Evolutionary conservation across 2,329 filamentous ascomycete genomes (phyloP).

Genomic region (Nemania serpens): DNA sequence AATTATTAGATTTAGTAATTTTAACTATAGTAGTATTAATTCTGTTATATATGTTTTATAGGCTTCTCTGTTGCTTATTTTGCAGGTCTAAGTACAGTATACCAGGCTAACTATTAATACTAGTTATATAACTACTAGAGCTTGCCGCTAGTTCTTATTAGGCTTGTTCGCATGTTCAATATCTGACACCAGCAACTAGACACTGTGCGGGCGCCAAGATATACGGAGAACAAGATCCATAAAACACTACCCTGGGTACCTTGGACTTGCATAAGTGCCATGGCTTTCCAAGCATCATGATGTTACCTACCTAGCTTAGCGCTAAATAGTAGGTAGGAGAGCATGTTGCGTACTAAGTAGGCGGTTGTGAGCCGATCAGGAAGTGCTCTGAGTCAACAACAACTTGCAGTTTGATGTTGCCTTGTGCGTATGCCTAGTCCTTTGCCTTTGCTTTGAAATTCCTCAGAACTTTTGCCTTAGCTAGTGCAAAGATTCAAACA

Average conservation of each 20-base stretch:
- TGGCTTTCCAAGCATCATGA: constrained; percentile 8
- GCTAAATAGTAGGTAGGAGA: constrained; percentile 1
- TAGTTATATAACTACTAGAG: too few relatives aligned
- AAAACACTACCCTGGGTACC: too few relatives aligned
- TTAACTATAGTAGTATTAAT: too few relatives aligned
- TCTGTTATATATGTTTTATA: too few relatives aligned
- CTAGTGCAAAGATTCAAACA: constrained; percentile 1
- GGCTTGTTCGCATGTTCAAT: too few relatives aligned
- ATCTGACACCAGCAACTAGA: not conserved
- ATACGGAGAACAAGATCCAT: constrained; percentile 3
- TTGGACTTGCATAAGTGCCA: constrained; percentile 22
- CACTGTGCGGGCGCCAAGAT: constrained; percentile 12
- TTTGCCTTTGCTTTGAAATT: constrained; percentile 5
- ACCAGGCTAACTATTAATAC: too few relatives aligned
- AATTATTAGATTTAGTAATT: too few relatives aligned
- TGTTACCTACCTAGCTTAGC: constrained; percentile 3
- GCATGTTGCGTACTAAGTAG: not conserved
- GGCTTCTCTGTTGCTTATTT: too few relatives aligned
- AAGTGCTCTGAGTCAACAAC: not conserved
- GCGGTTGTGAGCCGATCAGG: too few relatives aligned
- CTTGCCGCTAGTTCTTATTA: too few relatives aligned
- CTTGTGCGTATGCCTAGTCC: not conserved
- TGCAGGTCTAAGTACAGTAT: too few relatives aligned
- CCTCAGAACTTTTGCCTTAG: constrained; percentile 4
- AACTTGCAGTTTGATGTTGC: not conserved